phyloP scores from a whole-genome alignment of 495 filamentous ascomycete genomes.

The Penicillium simplicissimum region DNA sequence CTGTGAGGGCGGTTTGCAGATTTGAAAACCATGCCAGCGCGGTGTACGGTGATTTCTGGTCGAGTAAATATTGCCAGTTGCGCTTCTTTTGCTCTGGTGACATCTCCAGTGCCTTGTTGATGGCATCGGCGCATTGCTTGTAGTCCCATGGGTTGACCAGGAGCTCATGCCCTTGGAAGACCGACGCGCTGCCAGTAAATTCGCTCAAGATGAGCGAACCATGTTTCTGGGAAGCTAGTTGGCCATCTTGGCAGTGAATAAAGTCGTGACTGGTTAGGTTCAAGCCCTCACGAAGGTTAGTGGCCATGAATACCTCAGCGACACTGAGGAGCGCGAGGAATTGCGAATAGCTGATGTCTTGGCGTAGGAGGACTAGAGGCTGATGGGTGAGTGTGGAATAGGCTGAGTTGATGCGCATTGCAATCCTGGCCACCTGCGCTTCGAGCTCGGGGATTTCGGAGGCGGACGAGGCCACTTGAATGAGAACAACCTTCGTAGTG shows the following conservation, averaged over 20 bases:
- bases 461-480: constrained; percentile 82
- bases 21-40: constrained; percentile 72
- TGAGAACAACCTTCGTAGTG: constrained; percentile 62
- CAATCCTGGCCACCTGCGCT: constrained; percentile 79
- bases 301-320: constrained; percentile 82
- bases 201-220: constrained; percentile 88
- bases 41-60: constrained; percentile 69
- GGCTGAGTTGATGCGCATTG: constrained; percentile 78
- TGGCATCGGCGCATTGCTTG: constrained; percentile 72
- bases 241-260: constrained; percentile 81
- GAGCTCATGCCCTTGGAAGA: constrained; percentile 69
- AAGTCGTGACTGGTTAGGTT: constrained; percentile 88
- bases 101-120: constrained; percentile 77
- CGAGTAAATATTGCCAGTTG: constrained; percentile 70
- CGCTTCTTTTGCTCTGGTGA: constrained; percentile 61
- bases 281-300: constrained; percentile 88
- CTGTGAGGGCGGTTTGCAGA: constrained; percentile 58
- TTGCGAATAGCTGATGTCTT: constrained; percentile 83
- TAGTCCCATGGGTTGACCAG: constrained; percentile 93
- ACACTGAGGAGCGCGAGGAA: constrained; percentile 81
- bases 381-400: constrained; percentile 82
- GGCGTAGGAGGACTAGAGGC: constrained; percentile 83
- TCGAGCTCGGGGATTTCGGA: constrained; percentile 77
- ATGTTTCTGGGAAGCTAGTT: constrained; percentile 62
- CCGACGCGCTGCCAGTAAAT: constrained; percentile 84